Percentiles rank a stretch among this genome's conserved stretches.
Evolutionary conservation across 106 monocot species (phyloP).

Genomic region (Platanthera zijinensis): DNA sequence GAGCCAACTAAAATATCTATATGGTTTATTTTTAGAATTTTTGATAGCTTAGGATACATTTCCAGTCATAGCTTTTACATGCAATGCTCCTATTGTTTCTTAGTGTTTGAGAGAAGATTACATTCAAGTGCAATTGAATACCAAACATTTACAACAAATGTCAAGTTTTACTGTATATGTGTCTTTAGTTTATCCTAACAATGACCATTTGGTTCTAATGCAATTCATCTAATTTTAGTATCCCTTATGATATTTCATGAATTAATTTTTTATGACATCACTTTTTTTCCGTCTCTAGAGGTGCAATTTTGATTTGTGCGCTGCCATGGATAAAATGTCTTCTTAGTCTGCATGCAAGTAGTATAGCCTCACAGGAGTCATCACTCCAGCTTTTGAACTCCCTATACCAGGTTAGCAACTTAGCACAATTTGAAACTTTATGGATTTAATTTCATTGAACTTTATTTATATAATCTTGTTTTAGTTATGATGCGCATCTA

Average conservation of each 20-base stretch:
- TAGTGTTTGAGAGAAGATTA: neutral
- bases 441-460: neutral
- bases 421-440: neutral
- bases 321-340: slow-evolving; percentile 72
- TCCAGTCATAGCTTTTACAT: neutral
- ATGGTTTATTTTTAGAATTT: neutral
- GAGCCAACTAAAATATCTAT: neutral
- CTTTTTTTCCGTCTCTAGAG: slow-evolving; percentile 25
- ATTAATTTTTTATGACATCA: neutral
- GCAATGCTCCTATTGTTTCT: neutral
- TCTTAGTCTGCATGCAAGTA: slow-evolving; percentile 58
- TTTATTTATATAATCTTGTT: neutral
- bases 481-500: neutral
- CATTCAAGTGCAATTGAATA: neutral
- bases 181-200: neutral
- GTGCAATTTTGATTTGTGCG: slow-evolving; percentile 53
- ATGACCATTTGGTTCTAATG: neutral
- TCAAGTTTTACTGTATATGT: neutral
- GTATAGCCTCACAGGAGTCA: slow-evolving; percentile 72
- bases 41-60: neutral
- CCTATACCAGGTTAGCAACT: slow-evolving; percentile 56
- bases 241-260: neutral
- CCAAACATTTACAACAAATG: neutral
- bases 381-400: slow-evolving; percentile 51
- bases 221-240: neutral